phyloP scores from a whole-genome alignment of 495 filamentous ascomycete species.

The Lindgomyces ingoldianus region DNA sequence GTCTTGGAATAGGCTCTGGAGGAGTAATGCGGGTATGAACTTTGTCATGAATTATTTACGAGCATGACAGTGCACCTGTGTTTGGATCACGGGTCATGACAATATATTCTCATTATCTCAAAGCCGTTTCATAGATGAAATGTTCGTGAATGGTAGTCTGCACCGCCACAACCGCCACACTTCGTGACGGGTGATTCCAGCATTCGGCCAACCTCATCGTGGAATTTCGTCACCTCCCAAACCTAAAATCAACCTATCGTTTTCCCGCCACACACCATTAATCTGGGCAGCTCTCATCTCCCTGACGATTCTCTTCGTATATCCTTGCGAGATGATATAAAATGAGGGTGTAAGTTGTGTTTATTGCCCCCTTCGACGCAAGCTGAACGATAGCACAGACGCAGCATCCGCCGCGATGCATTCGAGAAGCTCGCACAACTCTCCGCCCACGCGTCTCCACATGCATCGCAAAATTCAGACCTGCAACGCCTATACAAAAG shows the following conservation, averaged over 20 bases:
- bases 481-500: conserved; percentile 41
- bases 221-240: background rate
- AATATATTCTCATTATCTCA: background rate
- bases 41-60: background rate
- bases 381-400: conserved; percentile 6
- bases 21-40: conserved; percentile 5
- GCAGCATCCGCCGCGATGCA: conserved; percentile 42
- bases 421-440: conserved; percentile 47
- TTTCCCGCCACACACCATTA: background rate
- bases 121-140: background rate
- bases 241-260: background rate
- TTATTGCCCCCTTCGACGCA: background rate
- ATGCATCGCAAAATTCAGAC: conserved; percentile 30
- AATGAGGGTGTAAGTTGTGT: background rate
- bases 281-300: background rate
- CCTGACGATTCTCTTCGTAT: background rate
- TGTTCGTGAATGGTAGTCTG: background rate
- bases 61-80: background rate
- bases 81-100: background rate
- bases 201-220: background rate
- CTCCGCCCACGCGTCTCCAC: conserved; percentile 36
- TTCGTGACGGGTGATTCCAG: background rate
- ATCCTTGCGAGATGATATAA: background rate
- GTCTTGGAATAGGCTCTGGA: background rate
- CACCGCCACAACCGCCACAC: background rate